Base-by-base conservation (phyloP, 164 flowering plant species). In the Cinnamomum micranthum region DNA sequence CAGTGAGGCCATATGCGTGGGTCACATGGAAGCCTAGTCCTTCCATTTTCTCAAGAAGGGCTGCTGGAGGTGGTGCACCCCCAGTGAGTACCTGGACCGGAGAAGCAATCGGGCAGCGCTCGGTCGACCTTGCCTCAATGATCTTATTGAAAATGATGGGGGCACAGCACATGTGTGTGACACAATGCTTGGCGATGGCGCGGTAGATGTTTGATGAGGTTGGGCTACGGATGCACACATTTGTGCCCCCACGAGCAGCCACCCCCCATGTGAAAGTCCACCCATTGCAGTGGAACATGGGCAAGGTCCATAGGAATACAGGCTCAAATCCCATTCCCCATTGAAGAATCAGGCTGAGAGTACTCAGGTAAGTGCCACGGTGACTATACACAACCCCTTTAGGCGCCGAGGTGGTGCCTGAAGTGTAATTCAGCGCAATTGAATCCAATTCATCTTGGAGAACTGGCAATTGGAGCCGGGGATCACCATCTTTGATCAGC, bases 271-370 rank as follows among this genome's bases (percentile, higher is more conserved):
- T 89, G 86, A 93, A 88, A 11, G 97, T 88, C 98, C 98, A 95
- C 2, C 98, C 98, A 50, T 95, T 95, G 85, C 97, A 90, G 78
- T 95, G 99, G 84, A 95, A 95, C 99, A 95, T 95, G 15, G 98
- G 99, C 13, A 93, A 92, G 0, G 97, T 82, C 99, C 99, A 95
- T 0, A 95, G 75, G 68, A 90, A 95, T 0, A 95, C 97, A 4
- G 98, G 90, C 71, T 81, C 88, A 25, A 64, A 83, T 23, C 86
- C 85, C 92, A 95, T 88, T 58, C 87, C 88, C 95, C 95, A 93
- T 0, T 89, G 92, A 12, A 93, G 75, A 3, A 89, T 68, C n/a
- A 92, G 71, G 77, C 93, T 89, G 11, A 90, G 80, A 0, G 97
- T 89, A 78, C 92, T 93, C 19, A 93, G 78, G 67, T 85, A 95